Conservation (phyloP, 108 stramenopile species). For the Chaetoceros tenuissimus region DNA sequence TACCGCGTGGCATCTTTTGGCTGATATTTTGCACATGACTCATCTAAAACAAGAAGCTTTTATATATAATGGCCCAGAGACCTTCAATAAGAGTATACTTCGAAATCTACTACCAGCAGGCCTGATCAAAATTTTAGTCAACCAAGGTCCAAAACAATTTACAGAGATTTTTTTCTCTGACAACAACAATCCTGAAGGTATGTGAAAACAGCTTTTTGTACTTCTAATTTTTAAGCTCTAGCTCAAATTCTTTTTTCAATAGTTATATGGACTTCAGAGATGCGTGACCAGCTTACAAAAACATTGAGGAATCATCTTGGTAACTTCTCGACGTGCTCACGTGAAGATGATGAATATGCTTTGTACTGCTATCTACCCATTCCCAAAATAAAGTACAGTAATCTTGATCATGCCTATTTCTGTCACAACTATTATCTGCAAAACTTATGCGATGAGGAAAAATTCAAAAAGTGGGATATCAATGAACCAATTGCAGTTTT, state of each 20-base stretch:
- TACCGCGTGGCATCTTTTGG: conserved; percentile 44
- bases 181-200: conserved; percentile 60
- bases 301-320: conserved; percentile 77
- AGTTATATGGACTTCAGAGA: conserved; percentile 74
- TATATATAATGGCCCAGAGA: not conserved
- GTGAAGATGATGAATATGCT: conserved; percentile 44
- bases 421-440: conserved; percentile 75
- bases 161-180: conserved; percentile 52
- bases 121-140: conserved; percentile 51
- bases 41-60: conserved; percentile 49
- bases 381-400: conserved; percentile 53
- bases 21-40: conserved; percentile 44
- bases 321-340: conserved; percentile 68
- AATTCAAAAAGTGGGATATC: conserved; percentile 76
- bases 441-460: conserved; percentile 65
- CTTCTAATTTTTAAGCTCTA: not conserved
- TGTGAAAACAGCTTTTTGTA: not conserved
- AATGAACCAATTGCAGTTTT: conserved; percentile 69
- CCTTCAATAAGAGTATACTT: conserved; percentile 38
- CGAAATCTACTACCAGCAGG: conserved; percentile 66
- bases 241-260: not conserved
- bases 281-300: conserved; percentile 64
- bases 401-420: conserved; percentile 63
- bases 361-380: conserved; percentile 77
- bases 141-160: conserved; percentile 61